A percentile compares a stretch with the other conserved stretches of the same genome.
These are phyloP conservation scores for Schizophyllum amplum DNA, from an alignment of 1,284 basidiomycete genomes.

Conservation along the genomic window DNA sequence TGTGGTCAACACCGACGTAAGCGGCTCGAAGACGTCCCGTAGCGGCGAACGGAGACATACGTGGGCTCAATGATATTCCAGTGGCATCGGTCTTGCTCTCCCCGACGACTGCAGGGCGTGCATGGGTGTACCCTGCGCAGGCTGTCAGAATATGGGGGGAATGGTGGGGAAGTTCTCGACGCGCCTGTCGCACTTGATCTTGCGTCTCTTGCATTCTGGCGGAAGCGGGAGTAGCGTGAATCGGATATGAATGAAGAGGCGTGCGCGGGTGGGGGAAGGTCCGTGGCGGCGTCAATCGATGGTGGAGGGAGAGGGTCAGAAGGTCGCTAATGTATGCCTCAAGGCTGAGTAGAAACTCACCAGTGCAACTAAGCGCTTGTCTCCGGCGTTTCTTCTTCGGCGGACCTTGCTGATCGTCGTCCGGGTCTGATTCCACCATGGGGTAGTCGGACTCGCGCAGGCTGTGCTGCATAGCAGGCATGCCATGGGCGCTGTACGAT, in stretches of 20 bases:
- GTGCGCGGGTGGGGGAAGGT: background rate
- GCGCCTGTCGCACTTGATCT: slow-evolving; percentile 18
- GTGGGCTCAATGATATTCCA: slow-evolving; percentile 17
- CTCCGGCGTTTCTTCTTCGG: slow-evolving; percentile 14
- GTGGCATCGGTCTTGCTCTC: slow-evolving; percentile 17
- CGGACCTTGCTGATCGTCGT: slow-evolving; percentile 6
- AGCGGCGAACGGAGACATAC: slow-evolving; percentile 5
- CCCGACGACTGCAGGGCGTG: slow-evolving; percentile 16
- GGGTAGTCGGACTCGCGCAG: background rate
- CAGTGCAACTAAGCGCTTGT: slow-evolving; percentile 14
- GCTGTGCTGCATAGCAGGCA: background rate
- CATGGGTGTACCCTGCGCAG: slow-evolving; percentile 15
- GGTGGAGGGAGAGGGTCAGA: background rate
- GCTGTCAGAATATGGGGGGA: background rate
- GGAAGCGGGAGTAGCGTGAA: background rate
- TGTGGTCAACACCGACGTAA: slow-evolving; percentile 1
- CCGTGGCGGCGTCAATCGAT: background rate
- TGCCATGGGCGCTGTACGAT: background rate
- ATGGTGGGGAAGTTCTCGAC: background rate
- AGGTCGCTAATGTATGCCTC: background rate
- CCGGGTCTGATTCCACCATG: background rate
- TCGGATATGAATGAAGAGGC: background rate
- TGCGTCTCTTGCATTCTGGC: slow-evolving; percentile 17
- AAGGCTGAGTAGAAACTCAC: slow-evolving; percentile 1
- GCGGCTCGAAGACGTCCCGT: background rate